Conservation (phyloP, 164 flowering plant genomes). For the Houttuynia cordata region DNA sequence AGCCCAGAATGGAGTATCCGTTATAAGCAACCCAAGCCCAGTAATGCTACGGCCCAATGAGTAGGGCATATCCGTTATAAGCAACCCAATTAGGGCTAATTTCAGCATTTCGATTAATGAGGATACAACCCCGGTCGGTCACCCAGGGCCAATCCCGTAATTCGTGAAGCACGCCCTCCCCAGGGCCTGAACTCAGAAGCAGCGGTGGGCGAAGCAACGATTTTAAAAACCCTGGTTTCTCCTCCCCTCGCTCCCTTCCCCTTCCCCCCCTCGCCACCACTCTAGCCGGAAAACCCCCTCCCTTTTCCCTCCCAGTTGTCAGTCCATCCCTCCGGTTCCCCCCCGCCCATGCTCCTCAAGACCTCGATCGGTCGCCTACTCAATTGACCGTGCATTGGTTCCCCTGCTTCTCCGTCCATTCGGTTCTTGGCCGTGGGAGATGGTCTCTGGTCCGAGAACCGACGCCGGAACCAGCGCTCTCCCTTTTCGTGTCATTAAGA, state of each 20-base stretch:
- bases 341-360: not conserved
- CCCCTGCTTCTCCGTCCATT: not conserved
- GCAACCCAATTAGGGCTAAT: too few species aligned
- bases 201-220: too few species aligned
- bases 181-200: too few species aligned
- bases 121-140: too few species aligned
- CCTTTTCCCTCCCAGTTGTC: not conserved
- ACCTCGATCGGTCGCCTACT: not conserved
- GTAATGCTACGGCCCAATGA: too few species aligned
- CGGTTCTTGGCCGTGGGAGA: constrained; percentile 2
- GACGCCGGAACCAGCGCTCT: constrained; percentile 9
- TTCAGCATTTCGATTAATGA: too few species aligned
- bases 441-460: constrained; percentile 8
- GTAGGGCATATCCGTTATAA: too few species aligned
- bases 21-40: too few species aligned
- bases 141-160: too few species aligned
- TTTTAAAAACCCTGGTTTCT: constrained; percentile 7
- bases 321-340: not conserved
- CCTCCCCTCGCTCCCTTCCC: too few species aligned
- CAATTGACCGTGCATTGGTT: not conserved
- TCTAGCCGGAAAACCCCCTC: not conserved
- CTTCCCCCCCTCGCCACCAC: not conserved
- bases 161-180: too few species aligned
- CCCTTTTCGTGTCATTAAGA: constrained; percentile 35
- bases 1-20: too few species aligned